A percentile compares a stretch with the other conserved stretches of the same genome.
Conservation (phyloP, 169 alveolate genomes). For the Cyclospora cayetanensis region DNA sequence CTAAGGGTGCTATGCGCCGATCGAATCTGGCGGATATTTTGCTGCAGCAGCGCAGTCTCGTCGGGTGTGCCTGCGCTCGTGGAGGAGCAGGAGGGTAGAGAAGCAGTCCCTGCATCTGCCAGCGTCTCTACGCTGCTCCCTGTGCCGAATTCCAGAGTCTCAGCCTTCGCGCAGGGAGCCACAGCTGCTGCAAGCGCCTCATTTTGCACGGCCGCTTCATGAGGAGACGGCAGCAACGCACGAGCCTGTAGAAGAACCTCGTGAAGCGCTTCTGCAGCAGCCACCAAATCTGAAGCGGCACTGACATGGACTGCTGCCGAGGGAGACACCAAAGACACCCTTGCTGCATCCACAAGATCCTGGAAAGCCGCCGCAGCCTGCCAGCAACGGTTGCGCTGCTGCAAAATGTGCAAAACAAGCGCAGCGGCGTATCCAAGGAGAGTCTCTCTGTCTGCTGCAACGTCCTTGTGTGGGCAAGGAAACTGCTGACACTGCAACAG, state of each 20-base stretch:
- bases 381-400: slow-evolving; percentile 73
- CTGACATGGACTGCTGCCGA: not conserved
- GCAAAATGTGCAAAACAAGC: slow-evolving; percentile 59
- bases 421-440: slow-evolving; percentile 61
- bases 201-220: slow-evolving; percentile 40
- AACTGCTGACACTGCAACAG: slow-evolving; percentile 61
- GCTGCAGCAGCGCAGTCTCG: slow-evolving; percentile 10
- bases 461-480: slow-evolving; percentile 36
- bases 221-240: slow-evolving; percentile 26
- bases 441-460: slow-evolving; percentile 11
- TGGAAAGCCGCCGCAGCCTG: slow-evolving; percentile 53
- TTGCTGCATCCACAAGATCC: slow-evolving; percentile 19
- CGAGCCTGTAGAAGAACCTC: slow-evolving; percentile 50
- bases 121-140: not conserved
- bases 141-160: no score
- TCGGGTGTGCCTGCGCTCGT: not conserved
- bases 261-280: slow-evolving; percentile 42
- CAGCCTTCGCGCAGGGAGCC: not conserved
- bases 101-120: not conserved
- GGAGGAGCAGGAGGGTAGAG: not conserved
- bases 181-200: slow-evolving; percentile 1
- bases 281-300: slow-evolving; percentile 7
- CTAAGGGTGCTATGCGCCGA: not conserved
- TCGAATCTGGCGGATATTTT: slow-evolving; percentile 23
- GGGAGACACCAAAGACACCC: slow-evolving; percentile 15